Conservation (phyloP, 306 rosid species). For the Malus domestica region DNA sequence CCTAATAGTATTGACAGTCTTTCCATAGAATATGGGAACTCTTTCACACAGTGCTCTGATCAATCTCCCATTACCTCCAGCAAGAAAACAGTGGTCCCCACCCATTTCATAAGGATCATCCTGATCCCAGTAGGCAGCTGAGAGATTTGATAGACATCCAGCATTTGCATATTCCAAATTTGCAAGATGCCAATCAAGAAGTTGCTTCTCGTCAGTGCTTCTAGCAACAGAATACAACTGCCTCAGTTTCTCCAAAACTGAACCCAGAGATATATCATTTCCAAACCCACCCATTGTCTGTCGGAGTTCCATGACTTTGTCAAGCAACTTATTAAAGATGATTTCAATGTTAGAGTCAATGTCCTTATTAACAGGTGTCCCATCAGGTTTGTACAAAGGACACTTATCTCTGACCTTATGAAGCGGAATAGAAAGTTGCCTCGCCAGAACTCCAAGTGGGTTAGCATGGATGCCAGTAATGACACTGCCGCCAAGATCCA, state of each 20-base stretch:
- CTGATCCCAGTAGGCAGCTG: constrained; percentile 93
- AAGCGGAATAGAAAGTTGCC: constrained; percentile 87
- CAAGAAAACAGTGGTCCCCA: constrained; percentile 94
- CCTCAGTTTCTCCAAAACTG: constrained; percentile 73
- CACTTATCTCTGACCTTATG: constrained; percentile 88
- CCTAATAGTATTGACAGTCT: constrained; percentile 49
- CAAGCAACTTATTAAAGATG: constrained; percentile 76
- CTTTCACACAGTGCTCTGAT: constrained; percentile 75
- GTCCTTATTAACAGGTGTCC: constrained; percentile 52
- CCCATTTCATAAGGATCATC: constrained; percentile 98
- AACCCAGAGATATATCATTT: constrained; percentile 70
- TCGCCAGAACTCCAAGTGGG: constrained; percentile 88
- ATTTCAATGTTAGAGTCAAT: constrained; percentile 59
- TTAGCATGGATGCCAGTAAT: constrained; percentile 94
- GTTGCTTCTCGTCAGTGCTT: constrained; percentile 60
- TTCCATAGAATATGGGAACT: constrained; percentile 71
- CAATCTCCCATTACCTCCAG: constrained; percentile 88
- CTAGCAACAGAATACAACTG: constrained; percentile 60
- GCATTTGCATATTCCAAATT: constrained; percentile 96
- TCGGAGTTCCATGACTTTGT: constrained; percentile 81
- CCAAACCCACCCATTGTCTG: constrained; percentile 84
- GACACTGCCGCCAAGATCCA: constrained; percentile 89
- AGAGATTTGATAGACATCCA: constrained; percentile 87
- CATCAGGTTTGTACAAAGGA: constrained; percentile 81
- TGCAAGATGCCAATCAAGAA: constrained; percentile 93